These are phyloP conservation scores for Chaetomiaceae sp. DNA, from an alignment of 2,329 filamentous ascomycete species.

Conservation along the genomic window DNA sequence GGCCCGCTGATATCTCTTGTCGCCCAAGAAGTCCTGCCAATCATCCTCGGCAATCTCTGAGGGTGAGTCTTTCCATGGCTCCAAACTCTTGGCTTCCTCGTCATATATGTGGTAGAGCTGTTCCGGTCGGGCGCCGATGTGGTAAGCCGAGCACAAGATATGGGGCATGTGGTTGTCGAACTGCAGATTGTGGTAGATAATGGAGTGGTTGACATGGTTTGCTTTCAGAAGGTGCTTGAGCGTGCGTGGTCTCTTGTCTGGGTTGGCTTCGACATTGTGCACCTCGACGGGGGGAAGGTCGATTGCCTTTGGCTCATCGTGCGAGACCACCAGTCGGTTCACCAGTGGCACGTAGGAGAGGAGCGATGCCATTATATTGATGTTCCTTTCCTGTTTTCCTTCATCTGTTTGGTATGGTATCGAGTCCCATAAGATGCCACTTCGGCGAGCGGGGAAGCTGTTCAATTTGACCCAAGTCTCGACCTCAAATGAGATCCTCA, in stretches of 20 bases:
- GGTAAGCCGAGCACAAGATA: conserved; percentile 77
- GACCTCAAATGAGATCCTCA: background rate
- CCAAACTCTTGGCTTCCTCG: conserved; percentile 63
- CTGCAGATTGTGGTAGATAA: conserved; percentile 69
- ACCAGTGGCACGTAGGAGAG: conserved; percentile 32
- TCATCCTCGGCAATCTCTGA: conserved; percentile 77
- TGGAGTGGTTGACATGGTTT: conserved; percentile 85
- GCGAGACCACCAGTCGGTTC: conserved; percentile 27
- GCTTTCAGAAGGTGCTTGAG: conserved; percentile 87
- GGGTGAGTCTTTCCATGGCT: conserved; percentile 79
- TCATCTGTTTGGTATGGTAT: background rate
- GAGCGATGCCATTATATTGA: conserved; percentile 24
- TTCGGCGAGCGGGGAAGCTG: background rate
- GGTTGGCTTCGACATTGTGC: conserved; percentile 73
- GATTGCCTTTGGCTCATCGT: conserved; percentile 37
- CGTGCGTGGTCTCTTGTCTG: conserved; percentile 74
- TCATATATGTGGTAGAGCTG: conserved; percentile 82
- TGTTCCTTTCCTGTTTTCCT: background rate
- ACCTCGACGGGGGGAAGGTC: conserved; percentile 64
- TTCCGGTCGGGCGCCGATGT: conserved; percentile 69
- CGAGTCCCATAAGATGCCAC: background rate
- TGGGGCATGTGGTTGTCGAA: conserved; percentile 84
- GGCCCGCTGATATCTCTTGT: conserved; percentile 77
- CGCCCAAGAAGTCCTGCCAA: conserved; percentile 81
- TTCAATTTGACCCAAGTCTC: background rate